Base-by-base conservation (phyloP, 2,329 filamentous ascomycete genomes). In the Daldinia sp. region DNA sequence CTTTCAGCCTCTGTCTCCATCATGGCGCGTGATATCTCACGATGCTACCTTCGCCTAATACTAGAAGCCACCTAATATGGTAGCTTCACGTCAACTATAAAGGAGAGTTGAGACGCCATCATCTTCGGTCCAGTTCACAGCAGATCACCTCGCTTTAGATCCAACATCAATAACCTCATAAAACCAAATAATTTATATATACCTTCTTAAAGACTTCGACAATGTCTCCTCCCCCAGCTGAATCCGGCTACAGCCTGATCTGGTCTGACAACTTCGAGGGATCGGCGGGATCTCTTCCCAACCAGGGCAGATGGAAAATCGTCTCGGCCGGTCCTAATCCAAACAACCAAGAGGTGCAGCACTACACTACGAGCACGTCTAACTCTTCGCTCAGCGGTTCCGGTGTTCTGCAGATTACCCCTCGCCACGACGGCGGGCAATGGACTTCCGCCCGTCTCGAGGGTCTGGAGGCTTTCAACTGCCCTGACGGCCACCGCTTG, bases 401-500 rank as follows among this genome's bases (percentile, higher is more conserved):
- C 6, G 65, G 62, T 5, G 39, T 18, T 20, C 51, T 73, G 28
- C 58, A 73, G 6, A 73, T 73, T 42, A 72, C 60, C 3, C 69
- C 71, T 13, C 69, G 70, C 26, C 69, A 72, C 37, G 65, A 63
- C 44, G 65, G 63, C 33, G 63, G 58, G 30, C 63, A 66, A 26
- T 73, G 69, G 69, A 72, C 69, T 26, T 73, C 71, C 30, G 71
- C 71, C 23, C 71, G 71, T 57, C 69, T 73, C n/a, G 71, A 73
- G 46, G 35, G 68, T 42, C 60, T 70, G 35, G 41, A 66, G n/a
- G 60, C 69, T 9, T 73, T 73, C 65, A 64, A 67, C 54, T 72
- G 71, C 33, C 67, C 69, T 2, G 63, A 28, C 44, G 69, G 69
- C 48, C 62, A 73, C 18, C 67, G 66, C 18, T 63, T 73, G 51